These are phyloP conservation scores for Backusella tuberculispora DNA, from an alignment of 192 early-diverging fungal genomes.

Conservation along the genomic window DNA sequence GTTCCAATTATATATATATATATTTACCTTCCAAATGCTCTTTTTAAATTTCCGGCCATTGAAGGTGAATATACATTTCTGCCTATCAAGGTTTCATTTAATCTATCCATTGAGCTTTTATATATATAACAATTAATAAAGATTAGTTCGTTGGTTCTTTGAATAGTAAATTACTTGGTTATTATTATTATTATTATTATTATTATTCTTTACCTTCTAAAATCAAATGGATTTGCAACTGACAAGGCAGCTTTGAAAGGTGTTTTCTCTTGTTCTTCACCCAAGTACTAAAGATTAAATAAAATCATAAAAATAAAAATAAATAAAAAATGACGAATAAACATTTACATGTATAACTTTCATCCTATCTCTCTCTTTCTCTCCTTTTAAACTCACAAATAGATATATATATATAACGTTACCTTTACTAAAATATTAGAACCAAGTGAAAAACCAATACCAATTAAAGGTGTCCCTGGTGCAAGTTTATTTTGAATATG, in stretches of 20 bases:
- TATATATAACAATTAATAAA: too few relatives aligned
- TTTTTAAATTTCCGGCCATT: constrained; percentile 53
- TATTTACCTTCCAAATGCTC: constrained; percentile 45
- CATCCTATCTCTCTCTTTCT: background rate
- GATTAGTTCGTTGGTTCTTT: too few relatives aligned
- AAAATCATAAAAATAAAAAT: too few relatives aligned
- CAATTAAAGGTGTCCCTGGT: constrained; percentile 72
- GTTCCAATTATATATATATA: constrained; percentile 2
- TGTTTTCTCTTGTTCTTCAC: constrained; percentile 78
- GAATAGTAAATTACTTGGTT: constrained; percentile 6
- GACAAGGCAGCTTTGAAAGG: constrained; percentile 77
- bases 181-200: background rate
- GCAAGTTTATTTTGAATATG: constrained; percentile 56
- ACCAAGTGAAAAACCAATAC: constrained; percentile 91
- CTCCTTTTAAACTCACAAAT: background rate
- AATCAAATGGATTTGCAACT: constrained; percentile 88
- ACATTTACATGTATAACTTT: background rate
- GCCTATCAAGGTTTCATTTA: constrained; percentile 44
- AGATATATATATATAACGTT: constrained; percentile 6
- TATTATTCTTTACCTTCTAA: constrained; percentile 52
- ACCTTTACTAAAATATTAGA: constrained; percentile 91
- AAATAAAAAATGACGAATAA: too few relatives aligned
- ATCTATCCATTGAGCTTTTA: constrained; percentile 35
- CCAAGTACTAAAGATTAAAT: constrained; percentile 62
- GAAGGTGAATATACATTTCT: constrained; percentile 52